These are phyloP conservation scores for Xylariaceae sp. DNA, from an alignment of 2,329 filamentous ascomycete species.

Conservation along the genomic window DNA sequence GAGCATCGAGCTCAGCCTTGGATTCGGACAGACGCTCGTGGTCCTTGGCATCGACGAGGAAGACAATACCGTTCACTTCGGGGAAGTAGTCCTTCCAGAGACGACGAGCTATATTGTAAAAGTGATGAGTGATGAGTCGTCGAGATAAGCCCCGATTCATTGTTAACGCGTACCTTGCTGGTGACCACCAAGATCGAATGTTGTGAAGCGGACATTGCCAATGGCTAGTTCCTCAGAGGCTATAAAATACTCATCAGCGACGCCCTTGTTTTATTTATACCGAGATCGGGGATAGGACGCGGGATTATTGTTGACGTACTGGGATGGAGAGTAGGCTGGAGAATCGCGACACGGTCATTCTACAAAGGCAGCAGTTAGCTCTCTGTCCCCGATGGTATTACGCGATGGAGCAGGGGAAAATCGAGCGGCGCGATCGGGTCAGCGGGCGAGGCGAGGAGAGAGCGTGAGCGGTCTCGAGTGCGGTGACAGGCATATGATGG, in stretches of 20 bases:
- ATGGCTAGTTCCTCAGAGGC: conserved; percentile 90
- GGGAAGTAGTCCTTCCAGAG: conserved; percentile 98
- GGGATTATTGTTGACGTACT: conserved; percentile 52
- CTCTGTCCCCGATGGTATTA: background rate
- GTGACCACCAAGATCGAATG: conserved; percentile 89
- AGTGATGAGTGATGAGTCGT: conserved; percentile 8
- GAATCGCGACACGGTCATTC: conserved; percentile 89
- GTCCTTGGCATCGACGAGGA: conserved; percentile 96
- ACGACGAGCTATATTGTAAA: conserved; percentile 61
- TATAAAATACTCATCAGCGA: conserved; percentile 33
- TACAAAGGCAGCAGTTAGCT: conserved; percentile 32
- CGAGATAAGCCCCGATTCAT: background rate
- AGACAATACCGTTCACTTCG: conserved; percentile 93
- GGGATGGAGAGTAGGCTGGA: conserved; percentile 86
- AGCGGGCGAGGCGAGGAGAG: background rate
- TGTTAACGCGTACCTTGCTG: conserved; percentile 63
- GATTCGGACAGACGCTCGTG: conserved; percentile 89
- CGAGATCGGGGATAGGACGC: conserved; percentile 6
- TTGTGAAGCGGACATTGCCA: conserved; percentile 90
- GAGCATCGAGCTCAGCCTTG: conserved; percentile 93
- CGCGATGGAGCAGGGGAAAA: background rate
- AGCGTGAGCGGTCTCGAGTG: background rate
- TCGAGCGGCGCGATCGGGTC: conserved; percentile 11
- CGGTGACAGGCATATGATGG: conserved; percentile 3
- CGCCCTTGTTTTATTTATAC: conserved; percentile 22